Evolutionary conservation across 179 eudicot species (phyloP).

Genomic region (Vitellaria paradoxa): DNA sequence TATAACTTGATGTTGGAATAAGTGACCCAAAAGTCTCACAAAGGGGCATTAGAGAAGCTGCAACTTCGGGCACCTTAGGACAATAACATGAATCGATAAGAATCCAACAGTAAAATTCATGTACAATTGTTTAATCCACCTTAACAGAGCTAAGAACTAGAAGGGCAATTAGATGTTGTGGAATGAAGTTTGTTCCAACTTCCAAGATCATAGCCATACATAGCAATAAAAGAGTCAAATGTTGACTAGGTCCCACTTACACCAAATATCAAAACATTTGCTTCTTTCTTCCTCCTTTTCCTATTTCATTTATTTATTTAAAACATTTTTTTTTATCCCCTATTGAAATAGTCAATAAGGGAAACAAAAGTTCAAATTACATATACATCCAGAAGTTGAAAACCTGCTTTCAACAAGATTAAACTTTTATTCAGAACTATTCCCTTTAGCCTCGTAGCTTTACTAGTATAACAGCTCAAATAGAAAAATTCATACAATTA

Average conservation of each 20-base stretch:
- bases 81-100: not conserved
- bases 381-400: not conserved
- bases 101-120: not conserved
- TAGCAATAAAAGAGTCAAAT: not conserved
- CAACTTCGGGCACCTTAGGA: conserved; percentile 44
- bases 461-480: not conserved
- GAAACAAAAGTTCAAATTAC: not conserved
- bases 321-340: too few relatives aligned
- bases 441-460: not conserved
- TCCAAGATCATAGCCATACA: not conserved
- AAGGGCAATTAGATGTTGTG: not conserved
- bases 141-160: not conserved
- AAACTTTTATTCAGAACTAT: not conserved
- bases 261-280: not conserved
- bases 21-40: conserved; percentile 47
- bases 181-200: not conserved
- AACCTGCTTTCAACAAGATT: not conserved
- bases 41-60: conserved; percentile 45
- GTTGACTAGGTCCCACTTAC: not conserved
- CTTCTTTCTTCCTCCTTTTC: too few relatives aligned
- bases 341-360: not conserved
- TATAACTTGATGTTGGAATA: conserved; percentile 19
- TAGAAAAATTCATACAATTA: not conserved
- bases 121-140: not conserved
- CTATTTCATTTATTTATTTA: too few relatives aligned